These are phyloP conservation scores for Heliamphora exappendiculata DNA, from an alignment of 148 eudicot genomes.

Conservation along the genomic window DNA sequence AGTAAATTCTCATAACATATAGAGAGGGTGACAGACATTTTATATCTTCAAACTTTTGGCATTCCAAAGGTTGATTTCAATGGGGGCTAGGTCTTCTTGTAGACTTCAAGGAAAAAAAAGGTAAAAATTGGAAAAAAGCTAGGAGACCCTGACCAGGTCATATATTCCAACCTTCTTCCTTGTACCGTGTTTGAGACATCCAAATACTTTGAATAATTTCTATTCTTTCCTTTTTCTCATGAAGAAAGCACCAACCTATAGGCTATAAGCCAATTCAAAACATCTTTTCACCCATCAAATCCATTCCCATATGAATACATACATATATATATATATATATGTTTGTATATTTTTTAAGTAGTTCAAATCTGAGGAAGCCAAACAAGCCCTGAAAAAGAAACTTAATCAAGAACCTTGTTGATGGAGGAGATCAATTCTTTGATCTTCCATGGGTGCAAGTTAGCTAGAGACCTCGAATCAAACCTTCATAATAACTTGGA, in stretches of 20 bases:
- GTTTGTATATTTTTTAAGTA: conserved; percentile 9
- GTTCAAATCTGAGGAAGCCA: background rate
- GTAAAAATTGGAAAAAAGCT: background rate
- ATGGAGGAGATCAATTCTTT: conserved; percentile 39
- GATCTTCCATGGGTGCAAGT: conserved; percentile 34
- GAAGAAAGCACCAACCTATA: conserved; percentile 12
- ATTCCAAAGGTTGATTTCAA: conserved; percentile 13
- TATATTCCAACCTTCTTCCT: conserved; percentile 9
- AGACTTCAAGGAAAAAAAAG: conserved; percentile 19
- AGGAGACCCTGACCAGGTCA: conserved; percentile 45
- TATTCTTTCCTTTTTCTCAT: background rate
- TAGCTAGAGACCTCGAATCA: conserved; percentile 44
- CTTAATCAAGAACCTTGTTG: background rate
- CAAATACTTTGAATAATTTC: conserved; percentile 35
- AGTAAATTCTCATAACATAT: background rate
- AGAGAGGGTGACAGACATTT: no score
- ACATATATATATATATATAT: background rate
- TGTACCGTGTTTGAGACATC: conserved; percentile 16
- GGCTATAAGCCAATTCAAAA: background rate
- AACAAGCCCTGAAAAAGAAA: background rate
- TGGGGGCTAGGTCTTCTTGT: conserved; percentile 29
- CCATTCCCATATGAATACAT: background rate
- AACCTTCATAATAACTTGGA: conserved; percentile 23
- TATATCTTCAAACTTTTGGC: conserved; percentile 11
- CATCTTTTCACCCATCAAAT: conserved; percentile 1